phyloP scores from a whole-genome alignment of 148 eudicot species.

The Nepenthes mirabilis region DNA sequence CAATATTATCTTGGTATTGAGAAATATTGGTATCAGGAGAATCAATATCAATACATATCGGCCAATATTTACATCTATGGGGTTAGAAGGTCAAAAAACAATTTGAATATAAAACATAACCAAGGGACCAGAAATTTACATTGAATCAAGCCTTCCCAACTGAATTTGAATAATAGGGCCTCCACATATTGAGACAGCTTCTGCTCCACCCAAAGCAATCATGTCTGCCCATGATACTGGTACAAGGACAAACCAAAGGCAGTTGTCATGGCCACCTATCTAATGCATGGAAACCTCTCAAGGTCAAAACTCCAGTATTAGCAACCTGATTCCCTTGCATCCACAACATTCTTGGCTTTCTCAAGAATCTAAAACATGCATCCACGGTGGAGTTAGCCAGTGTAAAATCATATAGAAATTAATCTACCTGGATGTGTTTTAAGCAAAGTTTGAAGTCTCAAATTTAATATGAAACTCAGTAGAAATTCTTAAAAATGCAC shows the following conservation, averaged over 20 bases:
- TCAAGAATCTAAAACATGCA: slow-evolving; percentile 62
- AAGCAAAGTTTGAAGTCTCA: not conserved
- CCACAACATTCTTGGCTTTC: slow-evolving; percentile 72
- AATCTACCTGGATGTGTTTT: slow-evolving; percentile 12
- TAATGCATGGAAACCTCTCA: slow-evolving; percentile 1
- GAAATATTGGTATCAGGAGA: too few species aligned
- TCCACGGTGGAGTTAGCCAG: slow-evolving; percentile 37
- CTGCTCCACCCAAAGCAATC: slow-evolving; percentile 91
- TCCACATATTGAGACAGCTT: slow-evolving; percentile 83
- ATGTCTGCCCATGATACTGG: slow-evolving; percentile 93
- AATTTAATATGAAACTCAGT: not conserved
- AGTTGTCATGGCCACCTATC: slow-evolving; percentile 9
- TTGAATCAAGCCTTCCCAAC: slow-evolving; percentile 75
- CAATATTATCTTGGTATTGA: too few species aligned
- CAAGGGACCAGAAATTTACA: slow-evolving; percentile 27
- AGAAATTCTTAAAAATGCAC: too few species aligned
- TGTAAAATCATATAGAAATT: slow-evolving; percentile 10
- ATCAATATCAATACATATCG: too few species aligned
- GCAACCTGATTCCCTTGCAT: slow-evolving; percentile 47
- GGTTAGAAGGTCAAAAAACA: not conserved
- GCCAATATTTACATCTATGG: too few species aligned
- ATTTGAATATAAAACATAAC: not conserved
- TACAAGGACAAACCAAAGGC: slow-evolving; percentile 6
- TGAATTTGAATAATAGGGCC: slow-evolving; percentile 68
- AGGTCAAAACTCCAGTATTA: not conserved